A percentile compares a stretch with the other conserved stretches of the same genome.
Evolutionary conservation across 495 filamentous ascomycete genomes (phyloP).

Genomic region (Penicillium bovifimosum): DNA sequence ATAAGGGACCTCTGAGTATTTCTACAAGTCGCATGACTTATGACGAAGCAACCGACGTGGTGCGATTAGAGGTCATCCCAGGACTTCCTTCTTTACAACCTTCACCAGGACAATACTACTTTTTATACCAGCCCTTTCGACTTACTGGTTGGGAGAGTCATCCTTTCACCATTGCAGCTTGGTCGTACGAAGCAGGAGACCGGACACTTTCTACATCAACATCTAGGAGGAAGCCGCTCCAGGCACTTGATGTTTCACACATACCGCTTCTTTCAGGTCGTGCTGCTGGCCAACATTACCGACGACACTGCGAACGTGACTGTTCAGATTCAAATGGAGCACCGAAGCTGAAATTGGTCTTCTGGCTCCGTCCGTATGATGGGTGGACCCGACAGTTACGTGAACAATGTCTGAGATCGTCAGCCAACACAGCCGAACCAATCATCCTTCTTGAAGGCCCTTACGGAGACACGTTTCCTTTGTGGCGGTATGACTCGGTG

Average conservation of each 20-base stretch:
- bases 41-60: slow-evolving; percentile 43
- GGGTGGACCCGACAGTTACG: slow-evolving; percentile 46
- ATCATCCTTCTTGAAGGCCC: slow-evolving; percentile 53
- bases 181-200: slow-evolving; percentile 25
- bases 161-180: slow-evolving; percentile 52
- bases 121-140: slow-evolving; percentile 47
- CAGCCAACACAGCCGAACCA: slow-evolving; percentile 10
- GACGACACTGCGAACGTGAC: neutral
- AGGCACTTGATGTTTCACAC: slow-evolving; percentile 20
- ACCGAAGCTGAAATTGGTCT: slow-evolving; percentile 23
- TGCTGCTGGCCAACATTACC: neutral
- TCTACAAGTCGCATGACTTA: slow-evolving; percentile 39
- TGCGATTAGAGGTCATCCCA: slow-evolving; percentile 43
- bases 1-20: slow-evolving; percentile 15
- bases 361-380: slow-evolving; percentile 45
- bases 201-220: neutral
- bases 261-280: slow-evolving; percentile 31
- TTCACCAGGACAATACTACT: slow-evolving; percentile 51
- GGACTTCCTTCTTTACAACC: slow-evolving; percentile 29
- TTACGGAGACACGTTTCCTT: slow-evolving; percentile 46
- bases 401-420: slow-evolving; percentile 28
- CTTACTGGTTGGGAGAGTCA: slow-evolving; percentile 54
- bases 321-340: neutral
- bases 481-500: slow-evolving; percentile 47
- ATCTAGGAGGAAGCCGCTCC: neutral